phyloP scores from a whole-genome alignment of 2,329 filamentous ascomycete species.

The Bipolaris sorokiniana region DNA sequence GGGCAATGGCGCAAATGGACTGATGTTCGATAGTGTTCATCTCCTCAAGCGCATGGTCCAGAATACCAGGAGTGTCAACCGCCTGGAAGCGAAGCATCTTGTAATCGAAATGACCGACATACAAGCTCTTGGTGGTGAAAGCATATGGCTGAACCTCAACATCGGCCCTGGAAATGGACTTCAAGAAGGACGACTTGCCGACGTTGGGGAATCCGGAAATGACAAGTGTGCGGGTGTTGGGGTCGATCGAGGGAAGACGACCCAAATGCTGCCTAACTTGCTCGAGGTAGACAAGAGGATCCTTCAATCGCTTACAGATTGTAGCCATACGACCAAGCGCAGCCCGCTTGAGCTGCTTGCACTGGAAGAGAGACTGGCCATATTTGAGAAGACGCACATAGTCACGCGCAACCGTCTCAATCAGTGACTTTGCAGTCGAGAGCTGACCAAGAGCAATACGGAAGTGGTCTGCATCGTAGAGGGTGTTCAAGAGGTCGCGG shows the following conservation, averaged over 20 bases:
- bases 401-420: constrained; percentile 94
- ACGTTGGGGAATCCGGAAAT: constrained; percentile 95
- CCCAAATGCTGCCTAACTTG: constrained; percentile 96
- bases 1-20: constrained; percentile 95
- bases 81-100: constrained; percentile 89
- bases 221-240: constrained; percentile 92
- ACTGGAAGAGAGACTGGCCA: constrained; percentile 88
- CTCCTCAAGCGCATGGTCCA: constrained; percentile 96
- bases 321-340: constrained; percentile 98
- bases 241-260: constrained; percentile 97
- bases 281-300: constrained; percentile 92
- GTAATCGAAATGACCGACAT: constrained; percentile 98
- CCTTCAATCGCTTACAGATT: constrained; percentile 91
- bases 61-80: constrained; percentile 97
- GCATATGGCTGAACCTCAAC: constrained; percentile 98
- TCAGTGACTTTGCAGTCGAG: constrained; percentile 92
- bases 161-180: constrained; percentile 89
- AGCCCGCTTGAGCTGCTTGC: constrained; percentile 97
- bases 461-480: constrained; percentile 73
- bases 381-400: constrained; percentile 97
- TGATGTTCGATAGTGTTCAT: constrained; percentile 99
- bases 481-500: constrained; percentile 88
- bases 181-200: constrained; percentile 94
- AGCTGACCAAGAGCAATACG: constrained; percentile 94
- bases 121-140: constrained; percentile 97